Base-by-base conservation (phyloP, 306 rosid species). In the Mimosa pudica region DNA sequence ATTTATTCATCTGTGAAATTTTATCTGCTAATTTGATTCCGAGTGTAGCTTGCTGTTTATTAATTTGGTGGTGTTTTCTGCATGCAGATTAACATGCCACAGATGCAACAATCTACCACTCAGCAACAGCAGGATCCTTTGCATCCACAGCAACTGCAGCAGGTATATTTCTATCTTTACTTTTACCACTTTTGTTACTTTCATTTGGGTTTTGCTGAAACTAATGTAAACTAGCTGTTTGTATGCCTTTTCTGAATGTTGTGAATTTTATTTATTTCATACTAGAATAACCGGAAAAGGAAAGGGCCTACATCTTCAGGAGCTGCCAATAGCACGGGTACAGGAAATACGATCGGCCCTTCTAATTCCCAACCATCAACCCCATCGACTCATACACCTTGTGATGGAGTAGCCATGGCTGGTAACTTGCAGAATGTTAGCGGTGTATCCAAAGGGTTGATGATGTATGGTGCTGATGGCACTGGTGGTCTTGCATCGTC, bases 221-320 rank as follows among this genome's bases (percentile, higher is more conserved):
- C 49, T 69, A n/a, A 7, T 55, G 61, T n/a, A 54, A 54, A 6
- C 30, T 54, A 54, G 61, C 61, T n/a, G 60, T 64, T 73, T 64
- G 35, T 1, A 66, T 36, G 36, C 54, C 52, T 77, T 17, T 70
- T 49, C 76, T 44, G 79, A 62, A 79, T 44, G 42, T 68, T 51
- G 58, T 88, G 78, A 85, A 82, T 70, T 66, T 75, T 84, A 63
- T 6, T 41, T 82, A 45, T 83, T 70, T 79, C 65, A 71, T 65
- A 52, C 83, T 76, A 92, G 97, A 90, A 84, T 78, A 86, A 81
- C 75, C 90, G 98, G 55, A 94, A 94, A 81, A 89, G 98, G 91
- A 94, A 90, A 87, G 97, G 94, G 35, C 97, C 94, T 80, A 76
- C 97, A 18, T 90, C 98, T 74, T 92, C 98, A n/a, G 98, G 98